These are phyloP conservation scores for Moricandia moricandioides DNA, from an alignment of 345 rosid genomes.

Conservation along the genomic window DNA sequence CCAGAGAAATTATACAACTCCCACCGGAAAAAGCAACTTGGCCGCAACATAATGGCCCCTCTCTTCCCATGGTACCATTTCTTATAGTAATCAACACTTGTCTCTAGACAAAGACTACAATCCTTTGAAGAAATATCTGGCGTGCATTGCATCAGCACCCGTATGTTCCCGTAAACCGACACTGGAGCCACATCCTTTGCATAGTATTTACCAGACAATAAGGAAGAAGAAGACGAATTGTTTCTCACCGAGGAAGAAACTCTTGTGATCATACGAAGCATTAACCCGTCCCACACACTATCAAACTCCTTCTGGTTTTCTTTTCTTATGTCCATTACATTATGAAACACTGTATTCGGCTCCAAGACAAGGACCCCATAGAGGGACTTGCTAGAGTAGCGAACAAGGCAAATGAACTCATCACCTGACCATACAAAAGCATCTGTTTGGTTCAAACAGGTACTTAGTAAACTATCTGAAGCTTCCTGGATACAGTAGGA, in stretches of 20 bases:
- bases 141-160: conserved; percentile 23
- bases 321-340: not conserved
- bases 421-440: conserved; percentile 37
- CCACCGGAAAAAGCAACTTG: conserved; percentile 39
- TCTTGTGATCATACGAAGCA: not conserved
- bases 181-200: not conserved
- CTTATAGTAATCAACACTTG: not conserved
- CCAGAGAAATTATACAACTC: conserved; percentile 25
- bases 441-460: conserved; percentile 34
- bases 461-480: not conserved
- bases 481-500: conserved; percentile 24
- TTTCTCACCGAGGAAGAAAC: conserved; percentile 2
- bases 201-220: conserved; percentile 8
- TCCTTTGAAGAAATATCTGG: conserved; percentile 21
- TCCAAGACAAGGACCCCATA: not conserved
- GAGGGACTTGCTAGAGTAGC: conserved; percentile 40
- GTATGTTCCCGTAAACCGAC: not conserved
- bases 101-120: conserved; percentile 19
- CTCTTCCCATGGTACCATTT: not conserved
- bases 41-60: conserved; percentile 21
- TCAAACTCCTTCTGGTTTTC: conserved; percentile 8
- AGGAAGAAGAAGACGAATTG: conserved; percentile 12
- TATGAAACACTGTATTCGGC: not conserved
- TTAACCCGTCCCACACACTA: conserved; percentile 17
- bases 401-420: conserved; percentile 35